phyloP scores from a whole-genome alignment of 2,329 filamentous ascomycete species.

The Pseudogymnoascus sp. region DNA sequence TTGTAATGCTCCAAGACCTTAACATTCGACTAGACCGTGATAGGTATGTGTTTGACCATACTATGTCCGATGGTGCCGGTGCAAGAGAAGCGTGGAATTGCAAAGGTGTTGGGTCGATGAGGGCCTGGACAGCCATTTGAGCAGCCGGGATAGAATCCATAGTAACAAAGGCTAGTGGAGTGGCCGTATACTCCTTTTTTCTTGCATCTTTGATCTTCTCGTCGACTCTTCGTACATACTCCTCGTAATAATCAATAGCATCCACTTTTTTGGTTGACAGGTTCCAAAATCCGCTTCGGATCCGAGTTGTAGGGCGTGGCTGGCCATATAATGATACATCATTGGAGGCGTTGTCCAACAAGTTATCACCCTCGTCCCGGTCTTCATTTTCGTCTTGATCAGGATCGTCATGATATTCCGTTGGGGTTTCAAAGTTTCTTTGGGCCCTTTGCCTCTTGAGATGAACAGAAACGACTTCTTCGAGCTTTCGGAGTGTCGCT shows the following conservation, averaged over 20 bases:
- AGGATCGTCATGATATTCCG: slow-evolving; percentile 13
- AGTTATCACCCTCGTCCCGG: slow-evolving; percentile 48
- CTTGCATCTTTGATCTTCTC: slow-evolving; percentile 63
- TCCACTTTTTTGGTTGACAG: slow-evolving; percentile 68
- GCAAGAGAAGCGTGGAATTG: slow-evolving; percentile 77
- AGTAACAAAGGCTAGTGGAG: slow-evolving; percentile 85
- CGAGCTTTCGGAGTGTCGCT: slow-evolving; percentile 59
- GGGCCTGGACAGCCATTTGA: slow-evolving; percentile 94
- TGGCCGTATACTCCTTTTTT: slow-evolving; percentile 66
- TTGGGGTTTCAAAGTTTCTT: slow-evolving; percentile 21
- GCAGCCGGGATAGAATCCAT: slow-evolving; percentile 90
- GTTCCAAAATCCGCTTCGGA: slow-evolving; percentile 72
- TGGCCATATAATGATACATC: slow-evolving; percentile 34
- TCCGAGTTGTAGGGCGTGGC: slow-evolving; percentile 55
- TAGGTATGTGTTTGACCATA: slow-evolving; percentile 90
- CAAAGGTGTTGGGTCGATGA: slow-evolving; percentile 82
- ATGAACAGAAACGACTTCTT: slow-evolving; percentile 74
- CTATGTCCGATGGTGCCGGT: slow-evolving; percentile 82
- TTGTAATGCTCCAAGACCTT: slow-evolving; percentile 74
- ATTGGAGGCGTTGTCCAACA: slow-evolving; percentile 39
- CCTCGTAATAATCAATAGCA: slow-evolving; percentile 89
- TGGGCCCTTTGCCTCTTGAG: slow-evolving; percentile 39
- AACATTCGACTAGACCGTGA: slow-evolving; percentile 64
- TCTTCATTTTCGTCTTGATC: slow-evolving; percentile 33
- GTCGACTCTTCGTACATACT: slow-evolving; percentile 71